phyloP scores from a whole-genome alignment of 768 basidiomycete genomes.

The Rhizopogon roseolus region DNA sequence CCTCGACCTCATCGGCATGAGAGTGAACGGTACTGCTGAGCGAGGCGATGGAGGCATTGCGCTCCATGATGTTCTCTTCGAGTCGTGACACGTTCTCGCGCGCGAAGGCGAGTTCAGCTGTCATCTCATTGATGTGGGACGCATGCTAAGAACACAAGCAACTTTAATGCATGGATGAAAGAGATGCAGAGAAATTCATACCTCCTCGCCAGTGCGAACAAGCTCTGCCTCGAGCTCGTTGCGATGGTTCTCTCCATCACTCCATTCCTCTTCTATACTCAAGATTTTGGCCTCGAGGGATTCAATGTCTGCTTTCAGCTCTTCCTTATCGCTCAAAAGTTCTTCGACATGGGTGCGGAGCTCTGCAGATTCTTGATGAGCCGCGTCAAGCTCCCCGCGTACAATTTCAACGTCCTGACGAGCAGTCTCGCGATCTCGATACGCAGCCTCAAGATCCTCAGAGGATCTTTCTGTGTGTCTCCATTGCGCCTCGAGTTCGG shows the following conservation, averaged over 20 bases:
- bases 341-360: not conserved
- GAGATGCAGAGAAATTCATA: conserved; percentile 20
- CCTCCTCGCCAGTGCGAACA: conserved; percentile 48
- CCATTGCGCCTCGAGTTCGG: conserved; percentile 62
- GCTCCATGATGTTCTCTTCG: conserved; percentile 51
- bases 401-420: conserved; percentile 32
- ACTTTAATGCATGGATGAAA: not conserved
- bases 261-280: conserved; percentile 51
- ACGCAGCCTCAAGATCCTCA: conserved; percentile 41
- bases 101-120: conserved; percentile 52
- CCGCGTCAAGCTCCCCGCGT: conserved; percentile 29
- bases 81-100: conserved; percentile 51
- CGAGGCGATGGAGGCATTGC: conserved; percentile 52
- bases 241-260: conserved; percentile 50
- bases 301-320: conserved; percentile 17
- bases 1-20: conserved; percentile 48
- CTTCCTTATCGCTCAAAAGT: not conserved
- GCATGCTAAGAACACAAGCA: conserved; percentile 45
- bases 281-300: conserved; percentile 38
- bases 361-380: not conserved
- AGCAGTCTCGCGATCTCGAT: conserved; percentile 17
- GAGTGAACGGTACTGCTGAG: conserved; percentile 41
- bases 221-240: conserved; percentile 52
- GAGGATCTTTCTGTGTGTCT: conserved; percentile 50
- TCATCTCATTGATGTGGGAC: conserved; percentile 43